A percentile compares a stretch with the other conserved stretches of the same genome.
Evolutionary conservation across 495 filamentous ascomycete genomes (phyloP).

Genomic region (Xylona heveae): DNA sequence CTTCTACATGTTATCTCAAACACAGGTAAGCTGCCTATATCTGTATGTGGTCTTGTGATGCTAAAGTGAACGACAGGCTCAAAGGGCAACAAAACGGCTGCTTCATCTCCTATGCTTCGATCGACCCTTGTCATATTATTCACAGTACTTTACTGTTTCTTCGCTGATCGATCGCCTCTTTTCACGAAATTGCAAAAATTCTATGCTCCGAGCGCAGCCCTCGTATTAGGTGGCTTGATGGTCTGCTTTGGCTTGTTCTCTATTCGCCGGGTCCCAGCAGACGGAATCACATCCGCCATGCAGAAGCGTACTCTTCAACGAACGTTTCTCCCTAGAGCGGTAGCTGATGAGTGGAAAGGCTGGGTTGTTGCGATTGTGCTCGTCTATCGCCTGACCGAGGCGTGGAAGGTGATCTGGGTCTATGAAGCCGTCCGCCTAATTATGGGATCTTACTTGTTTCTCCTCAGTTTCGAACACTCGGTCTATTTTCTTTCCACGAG

Average conservation of each 20-base stretch:
- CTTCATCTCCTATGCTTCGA: constrained; percentile 7
- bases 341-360: constrained; percentile 44
- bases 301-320: constrained; percentile 7
- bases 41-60: background rate
- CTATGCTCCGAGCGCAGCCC: constrained; percentile 20
- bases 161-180: constrained; percentile 30
- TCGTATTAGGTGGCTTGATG: constrained; percentile 13
- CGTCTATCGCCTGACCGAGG: constrained; percentile 34
- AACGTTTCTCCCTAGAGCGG: constrained; percentile 26
- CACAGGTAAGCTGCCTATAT: background rate
- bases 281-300: constrained; percentile 2
- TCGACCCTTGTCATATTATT: constrained; percentile 17
- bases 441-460: constrained; percentile 37
- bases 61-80: constrained; percentile 1
- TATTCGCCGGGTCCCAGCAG: constrained; percentile 11
- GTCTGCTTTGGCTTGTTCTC: constrained; percentile 18
- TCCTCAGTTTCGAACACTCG: constrained; percentile 38
- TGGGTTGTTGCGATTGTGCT: constrained; percentile 39
- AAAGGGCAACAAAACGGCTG: constrained; percentile 6
- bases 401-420: constrained; percentile 25
- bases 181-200: constrained; percentile 35
- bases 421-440: constrained; percentile 31
- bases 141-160: constrained; percentile 27
- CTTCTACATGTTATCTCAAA: background rate
- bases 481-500: constrained; percentile 28